phyloP scores from a whole-genome alignment of 768 basidiomycete genomes.

The Serendipita indica region DNA sequence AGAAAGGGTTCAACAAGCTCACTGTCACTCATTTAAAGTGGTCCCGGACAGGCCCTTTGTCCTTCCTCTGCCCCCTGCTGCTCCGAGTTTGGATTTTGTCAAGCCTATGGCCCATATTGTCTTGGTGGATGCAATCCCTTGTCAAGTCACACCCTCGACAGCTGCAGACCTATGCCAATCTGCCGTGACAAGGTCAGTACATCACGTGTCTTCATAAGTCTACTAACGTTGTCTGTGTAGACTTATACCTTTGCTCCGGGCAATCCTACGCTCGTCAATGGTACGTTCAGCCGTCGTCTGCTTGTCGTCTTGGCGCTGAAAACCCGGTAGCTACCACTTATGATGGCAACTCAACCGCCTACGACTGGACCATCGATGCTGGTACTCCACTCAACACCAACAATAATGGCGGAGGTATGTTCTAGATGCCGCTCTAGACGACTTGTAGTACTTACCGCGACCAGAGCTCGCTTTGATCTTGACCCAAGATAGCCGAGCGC shows the following conservation, averaged over 20 bases:
- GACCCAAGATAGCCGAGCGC: conserved; percentile 32
- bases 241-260: conserved; percentile 10
- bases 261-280: conserved; percentile 11
- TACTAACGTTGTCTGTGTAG: conserved; percentile 1
- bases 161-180: conserved; percentile 58
- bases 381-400: conserved; percentile 54
- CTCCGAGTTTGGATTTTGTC: not conserved
- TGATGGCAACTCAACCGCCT: conserved; percentile 57
- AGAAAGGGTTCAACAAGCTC: not conserved
- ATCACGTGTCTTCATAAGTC: conserved; percentile 5
- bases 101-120: conserved; percentile 33
- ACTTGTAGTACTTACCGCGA: not conserved
- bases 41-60: not conserved
- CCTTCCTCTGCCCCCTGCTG: not conserved
- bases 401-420: conserved; percentile 31
- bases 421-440: not conserved
- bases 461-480: conserved; percentile 49
- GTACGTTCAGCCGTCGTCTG: conserved; percentile 37
- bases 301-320: conserved; percentile 50
- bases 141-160: conserved; percentile 42
- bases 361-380: conserved; percentile 60
- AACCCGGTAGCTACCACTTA: conserved; percentile 48
- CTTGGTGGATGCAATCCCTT: conserved; percentile 80
- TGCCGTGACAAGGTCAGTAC: conserved; percentile 52
- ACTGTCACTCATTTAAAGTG: not conserved